These are phyloP conservation scores for Plenodomus lindquistii DNA, from an alignment of 2,329 filamentous ascomycete species.

Conservation along the genomic window DNA sequence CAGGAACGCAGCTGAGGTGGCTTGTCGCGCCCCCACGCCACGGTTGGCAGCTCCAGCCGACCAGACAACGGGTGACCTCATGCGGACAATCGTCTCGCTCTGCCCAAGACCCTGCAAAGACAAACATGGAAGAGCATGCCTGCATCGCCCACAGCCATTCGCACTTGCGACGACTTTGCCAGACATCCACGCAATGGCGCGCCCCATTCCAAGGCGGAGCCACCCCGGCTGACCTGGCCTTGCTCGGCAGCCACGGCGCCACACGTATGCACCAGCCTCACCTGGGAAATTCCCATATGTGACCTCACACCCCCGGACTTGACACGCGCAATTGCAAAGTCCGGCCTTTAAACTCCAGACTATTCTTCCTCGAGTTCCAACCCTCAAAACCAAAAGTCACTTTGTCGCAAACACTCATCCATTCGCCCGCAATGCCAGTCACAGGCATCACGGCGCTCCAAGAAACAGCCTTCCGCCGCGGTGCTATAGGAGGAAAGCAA, in stretches of 20 bases:
- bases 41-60: slow-evolving; percentile 16
- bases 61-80: slow-evolving; percentile 16
- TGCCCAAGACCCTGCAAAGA: not conserved
- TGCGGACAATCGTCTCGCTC: slow-evolving; percentile 1
- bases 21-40: slow-evolving; percentile 33
- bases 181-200: slow-evolving; percentile 35
- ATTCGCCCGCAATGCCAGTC: slow-evolving; percentile 33
- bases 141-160: slow-evolving; percentile 5
- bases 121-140: not conserved
- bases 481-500: slow-evolving; percentile 44
- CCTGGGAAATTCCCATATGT: slow-evolving; percentile 20
- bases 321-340: slow-evolving; percentile 7
- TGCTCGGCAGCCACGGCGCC: slow-evolving; percentile 30
- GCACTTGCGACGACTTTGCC: slow-evolving; percentile 28
- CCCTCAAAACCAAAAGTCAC: not conserved
- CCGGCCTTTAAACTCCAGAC: not conserved
- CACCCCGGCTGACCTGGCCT: slow-evolving; percentile 13
- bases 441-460: slow-evolving; percentile 38
- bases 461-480: slow-evolving; percentile 39
- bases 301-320: slow-evolving; percentile 18
- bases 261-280: slow-evolving; percentile 38
- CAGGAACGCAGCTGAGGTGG: slow-evolving; percentile 16
- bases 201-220: slow-evolving; percentile 37
- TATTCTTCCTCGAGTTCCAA: not conserved
- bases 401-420: slow-evolving; percentile 4